phyloP scores from a whole-genome alignment of 306 rosid species.

The Sphenostylis stenocarpa region DNA sequence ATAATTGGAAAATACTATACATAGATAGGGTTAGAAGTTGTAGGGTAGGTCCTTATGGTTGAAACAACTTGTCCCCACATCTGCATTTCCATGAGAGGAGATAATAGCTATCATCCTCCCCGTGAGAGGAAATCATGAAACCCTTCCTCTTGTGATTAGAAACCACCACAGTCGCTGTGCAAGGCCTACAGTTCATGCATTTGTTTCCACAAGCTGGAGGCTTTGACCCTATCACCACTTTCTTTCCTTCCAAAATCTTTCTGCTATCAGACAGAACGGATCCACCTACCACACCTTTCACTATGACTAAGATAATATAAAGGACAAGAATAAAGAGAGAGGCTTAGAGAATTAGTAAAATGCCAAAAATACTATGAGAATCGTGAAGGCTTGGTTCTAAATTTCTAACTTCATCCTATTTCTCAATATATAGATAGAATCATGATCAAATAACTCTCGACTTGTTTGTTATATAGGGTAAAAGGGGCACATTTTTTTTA shows the following conservation, averaged over 20 bases:
- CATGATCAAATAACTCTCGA: background rate
- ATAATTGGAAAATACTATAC: too few relatives aligned
- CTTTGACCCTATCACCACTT: slow-evolving; percentile 70
- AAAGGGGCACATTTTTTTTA: slow-evolving; percentile 21
- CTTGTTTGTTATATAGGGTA: background rate
- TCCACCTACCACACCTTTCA: slow-evolving; percentile 29
- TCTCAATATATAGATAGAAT: slow-evolving; percentile 5
- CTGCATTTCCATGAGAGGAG: slow-evolving; percentile 86
- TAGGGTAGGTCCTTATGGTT: slow-evolving; percentile 47
- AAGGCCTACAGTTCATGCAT: slow-evolving; percentile 85
- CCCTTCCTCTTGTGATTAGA: slow-evolving; percentile 46
- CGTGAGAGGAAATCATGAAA: slow-evolving; percentile 31
- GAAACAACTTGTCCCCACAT: slow-evolving; percentile 75
- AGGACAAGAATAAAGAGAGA: too few relatives aligned
- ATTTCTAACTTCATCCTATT: background rate
- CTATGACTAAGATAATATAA: too few relatives aligned
- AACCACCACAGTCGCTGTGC: slow-evolving; percentile 71
- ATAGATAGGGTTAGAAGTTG: background rate
- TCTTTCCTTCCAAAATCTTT: slow-evolving; percentile 24
- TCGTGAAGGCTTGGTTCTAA: background rate
- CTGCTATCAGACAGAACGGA: background rate
- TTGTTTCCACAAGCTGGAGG: slow-evolving; percentile 76
- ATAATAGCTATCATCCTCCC: slow-evolving; percentile 65
- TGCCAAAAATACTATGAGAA: background rate
- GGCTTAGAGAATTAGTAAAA: too few relatives aligned